Evolutionary conservation across 2,329 filamentous ascomycete genomes (phyloP), one percentile per base, ranked within the genome.

Genomic region (Fusarium praegraminearum): DNA sequence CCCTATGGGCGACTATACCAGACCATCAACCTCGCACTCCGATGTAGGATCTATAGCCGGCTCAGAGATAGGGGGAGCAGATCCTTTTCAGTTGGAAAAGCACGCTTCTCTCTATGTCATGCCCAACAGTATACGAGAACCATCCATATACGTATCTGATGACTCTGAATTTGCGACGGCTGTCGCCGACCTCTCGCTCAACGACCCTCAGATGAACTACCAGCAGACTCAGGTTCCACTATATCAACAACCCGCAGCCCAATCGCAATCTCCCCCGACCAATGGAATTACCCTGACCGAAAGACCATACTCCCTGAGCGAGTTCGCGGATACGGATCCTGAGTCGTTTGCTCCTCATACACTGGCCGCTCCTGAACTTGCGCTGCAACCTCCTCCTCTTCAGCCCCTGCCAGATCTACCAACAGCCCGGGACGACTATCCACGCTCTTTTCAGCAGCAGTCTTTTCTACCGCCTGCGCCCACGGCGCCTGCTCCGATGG

Each of bases 31-130:
- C 1, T 87, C 87, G 13, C 85, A 89, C 74, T 90, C 88, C 1
- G 87, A 89, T 63, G 85, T 82, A 15, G 84, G 76, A 3, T 88
- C 86, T 1, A 80, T 89, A 13, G 82, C 83, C 10, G 87, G 87
- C 52, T 88, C 87, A 1, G 86, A 89, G 59, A 76, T 86, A 33
- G 84, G 86, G 28, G 81, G 83, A 15, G 83, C 81, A 3, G 87
- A 88, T 69, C 87, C 88, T 0, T 90, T 90, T 60, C 87, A 90
- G 57, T 81, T 90, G 5, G 89, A 91, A 75, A 84, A 85, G n/a
- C 88, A 90, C 69, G 81, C 86, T 2, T 89, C 87, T 2, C 78
- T 89, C 2, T 87, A 88, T 65, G 80, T 79, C 15, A 74, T 77
- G 70, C 77, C 81, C 7, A 73, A 78, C 6, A 76, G 78, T 1